A percentile compares a stretch with the other conserved stretches of the same genome.
Conservation (phyloP, 768 basidiomycete genomes). For the Aureoboletus auriporus region DNA sequence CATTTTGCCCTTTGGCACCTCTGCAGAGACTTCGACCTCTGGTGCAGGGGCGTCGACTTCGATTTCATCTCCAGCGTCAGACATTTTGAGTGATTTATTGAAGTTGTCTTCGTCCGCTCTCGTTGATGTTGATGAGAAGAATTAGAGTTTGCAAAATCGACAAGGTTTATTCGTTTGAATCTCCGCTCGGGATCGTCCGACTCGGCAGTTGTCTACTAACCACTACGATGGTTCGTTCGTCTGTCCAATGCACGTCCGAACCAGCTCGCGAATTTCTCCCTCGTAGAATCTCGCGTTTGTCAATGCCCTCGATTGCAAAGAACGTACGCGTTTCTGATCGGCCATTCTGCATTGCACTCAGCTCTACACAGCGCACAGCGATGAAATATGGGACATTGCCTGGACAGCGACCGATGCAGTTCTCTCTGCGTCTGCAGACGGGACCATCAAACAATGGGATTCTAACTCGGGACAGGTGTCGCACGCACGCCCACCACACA, state of each 20-base stretch:
- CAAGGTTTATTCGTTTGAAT: constrained; percentile 38
- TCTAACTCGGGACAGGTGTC: constrained; percentile 60
- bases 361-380: constrained; percentile 57
- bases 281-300: constrained; percentile 67
- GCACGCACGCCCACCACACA: constrained; percentile 63
- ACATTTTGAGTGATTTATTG: constrained; percentile 55
- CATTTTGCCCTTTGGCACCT: constrained; percentile 93
- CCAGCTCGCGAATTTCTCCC: constrained; percentile 18
- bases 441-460: constrained; percentile 71
- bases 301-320: constrained; percentile 69
- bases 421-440: constrained; percentile 75
- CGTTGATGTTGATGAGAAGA: constrained; percentile 77
- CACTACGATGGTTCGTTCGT: constrained; percentile 27
- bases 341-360: constrained; percentile 3
- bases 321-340: constrained; percentile 48
- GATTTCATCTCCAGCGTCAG: constrained; percentile 98
- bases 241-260: constrained; percentile 1
- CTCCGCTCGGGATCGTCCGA: constrained; percentile 54
- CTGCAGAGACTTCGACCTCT: constrained; percentile 78
- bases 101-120: constrained; percentile 91
- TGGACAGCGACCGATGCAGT: constrained; percentile 67
- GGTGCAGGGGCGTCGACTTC: constrained; percentile 60
- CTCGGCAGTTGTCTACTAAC: neutral
- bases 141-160: constrained; percentile 43
- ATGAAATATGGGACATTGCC: constrained; percentile 73